These are phyloP conservation scores for Zygotorulaspora sp. DNA, from an alignment of 805 yeast genomes.

Conservation along the genomic window DNA sequence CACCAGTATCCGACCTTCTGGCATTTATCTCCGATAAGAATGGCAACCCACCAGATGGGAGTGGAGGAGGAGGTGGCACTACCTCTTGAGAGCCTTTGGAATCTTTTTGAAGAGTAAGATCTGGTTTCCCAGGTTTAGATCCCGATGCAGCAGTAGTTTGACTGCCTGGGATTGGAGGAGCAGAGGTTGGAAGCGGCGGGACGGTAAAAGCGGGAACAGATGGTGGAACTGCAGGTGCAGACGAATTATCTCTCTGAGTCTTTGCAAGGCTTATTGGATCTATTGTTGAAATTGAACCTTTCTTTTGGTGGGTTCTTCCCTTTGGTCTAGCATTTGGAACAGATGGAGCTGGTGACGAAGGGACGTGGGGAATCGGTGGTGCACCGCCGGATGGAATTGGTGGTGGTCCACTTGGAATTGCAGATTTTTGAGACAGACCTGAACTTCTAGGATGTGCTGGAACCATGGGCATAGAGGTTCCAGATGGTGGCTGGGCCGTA, in stretches of 20 bases:
- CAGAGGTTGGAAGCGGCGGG: conserved; percentile 17
- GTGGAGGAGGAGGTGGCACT: conserved; percentile 10
- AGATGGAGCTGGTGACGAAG: conserved; percentile 12
- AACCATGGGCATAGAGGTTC: conserved; percentile 37
- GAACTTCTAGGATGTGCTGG: too few species aligned
- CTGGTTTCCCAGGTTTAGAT: conserved; percentile 18
- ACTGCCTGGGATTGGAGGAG: conserved; percentile 14
- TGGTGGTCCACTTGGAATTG: conserved; percentile 22
- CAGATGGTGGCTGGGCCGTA: conserved; percentile 31
- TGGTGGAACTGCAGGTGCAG: too few species aligned
- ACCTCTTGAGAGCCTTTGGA: conserved; percentile 4
- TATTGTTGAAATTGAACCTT: conserved; percentile 12
- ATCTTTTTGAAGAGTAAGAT: conserved; percentile 18
- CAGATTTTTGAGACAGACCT: too few species aligned
- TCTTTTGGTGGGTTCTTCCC: conserved; percentile 12
- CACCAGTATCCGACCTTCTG: conserved; percentile 44
- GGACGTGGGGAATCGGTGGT: conserved; percentile 11
- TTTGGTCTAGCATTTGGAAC: conserved; percentile 13
- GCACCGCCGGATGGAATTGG: conserved; percentile 16
- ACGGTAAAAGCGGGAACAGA: conserved; percentile 21
- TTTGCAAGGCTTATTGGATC: neutral
- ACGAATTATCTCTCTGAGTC: too few species aligned
- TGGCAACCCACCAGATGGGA: conserved; percentile 42
- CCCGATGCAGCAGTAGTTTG: too few species aligned
- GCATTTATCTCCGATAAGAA: conserved; percentile 52